Evolutionary conservation across 208 protist species (phyloP).

Genomic region (Trypanosomatidae sp.): DNA sequence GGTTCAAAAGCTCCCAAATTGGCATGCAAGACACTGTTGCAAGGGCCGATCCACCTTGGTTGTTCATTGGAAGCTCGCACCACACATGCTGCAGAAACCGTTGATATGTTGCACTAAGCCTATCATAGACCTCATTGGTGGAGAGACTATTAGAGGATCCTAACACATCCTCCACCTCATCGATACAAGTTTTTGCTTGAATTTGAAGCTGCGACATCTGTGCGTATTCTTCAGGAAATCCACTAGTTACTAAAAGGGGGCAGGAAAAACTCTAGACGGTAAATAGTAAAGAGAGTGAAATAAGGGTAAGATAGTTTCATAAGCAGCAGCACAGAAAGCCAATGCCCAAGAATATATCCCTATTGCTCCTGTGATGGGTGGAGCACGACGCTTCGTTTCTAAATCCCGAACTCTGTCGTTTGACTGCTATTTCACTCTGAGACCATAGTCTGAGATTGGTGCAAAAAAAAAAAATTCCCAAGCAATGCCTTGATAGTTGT

Average conservation of each 20-base stretch:
- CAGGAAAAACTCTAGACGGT: not conserved
- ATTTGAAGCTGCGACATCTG: slow-evolving; percentile 32
- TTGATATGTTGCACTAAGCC: slow-evolving; percentile 11
- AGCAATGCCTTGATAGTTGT: not conserved
- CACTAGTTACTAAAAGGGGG: no score
- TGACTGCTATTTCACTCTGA: not conserved
- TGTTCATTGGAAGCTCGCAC: slow-evolving; percentile 39
- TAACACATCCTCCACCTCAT: slow-evolving; percentile 17
- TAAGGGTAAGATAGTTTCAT: not conserved
- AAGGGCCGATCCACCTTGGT: slow-evolving; percentile 51
- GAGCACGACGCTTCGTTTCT: not conserved
- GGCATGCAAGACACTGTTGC: slow-evolving; percentile 79
- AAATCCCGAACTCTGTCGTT: not conserved
- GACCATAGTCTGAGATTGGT: not conserved
- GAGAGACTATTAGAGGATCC: not conserved
- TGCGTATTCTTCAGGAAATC: not conserved
- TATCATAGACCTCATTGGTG: not conserved
- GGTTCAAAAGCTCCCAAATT: slow-evolving; percentile 79
- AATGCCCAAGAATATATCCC: not conserved
- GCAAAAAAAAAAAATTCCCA: not conserved
- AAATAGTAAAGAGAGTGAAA: not conserved
- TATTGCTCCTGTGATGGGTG: not conserved
- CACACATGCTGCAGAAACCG: slow-evolving; percentile 25
- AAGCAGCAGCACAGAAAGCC: not conserved
- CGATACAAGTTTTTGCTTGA: slow-evolving; percentile 24